Evolutionary conservation across 306 rosid species (phyloP), one percentile per base, ranked within the genome.

Genomic region (Gleditsia sinensis): DNA sequence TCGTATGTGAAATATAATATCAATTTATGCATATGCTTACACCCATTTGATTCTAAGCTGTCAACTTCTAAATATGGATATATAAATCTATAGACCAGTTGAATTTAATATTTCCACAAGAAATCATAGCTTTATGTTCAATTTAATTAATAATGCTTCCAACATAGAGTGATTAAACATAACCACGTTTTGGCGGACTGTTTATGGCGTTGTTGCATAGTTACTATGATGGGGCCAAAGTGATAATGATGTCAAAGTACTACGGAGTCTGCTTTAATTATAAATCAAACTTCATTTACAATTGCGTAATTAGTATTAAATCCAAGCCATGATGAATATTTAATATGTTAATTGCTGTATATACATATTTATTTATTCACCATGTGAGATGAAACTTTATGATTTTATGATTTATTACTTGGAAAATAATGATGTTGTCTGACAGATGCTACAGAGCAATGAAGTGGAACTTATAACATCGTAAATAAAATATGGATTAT

Each of bases 31-130:
- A 48, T 17, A 65, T 69, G 66, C 36, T 67, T 28, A 40, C 77
- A 78, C 68, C 55, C 77, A 42, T 63, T 70, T 78, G 77, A 46
- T 78, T 77, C 57, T 75, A 80, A 72, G 85, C 76, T 78, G 83
- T 80, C 87, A 78, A 42, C 83, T 82, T 56, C 69, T 43, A 25
- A 48, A 68, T 45, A 68, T 58, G 66, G 20, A 42, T 76, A 49
- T 39, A 73, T 21, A 71, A 76, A 57, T 40, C 33, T 48, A 24
- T 37, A 51, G 68, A 69, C 53, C 46, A 45, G 50, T 69, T 75
- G 76, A 74, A 74, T 54, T 77, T 67, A 55, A 62, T 20, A 68
- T 51, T 27, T 72, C 45, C 27, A 56, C 58, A n/a, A 75, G 23
- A 49, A 74, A 76, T 25, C 68, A 66, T 71, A 61, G 33, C 21